A percentile compares a stretch with the other conserved stretches of the same genome.
Evolutionary conservation across 345 rosid genomes (phyloP).

Genomic region (Brassica incana): DNA sequence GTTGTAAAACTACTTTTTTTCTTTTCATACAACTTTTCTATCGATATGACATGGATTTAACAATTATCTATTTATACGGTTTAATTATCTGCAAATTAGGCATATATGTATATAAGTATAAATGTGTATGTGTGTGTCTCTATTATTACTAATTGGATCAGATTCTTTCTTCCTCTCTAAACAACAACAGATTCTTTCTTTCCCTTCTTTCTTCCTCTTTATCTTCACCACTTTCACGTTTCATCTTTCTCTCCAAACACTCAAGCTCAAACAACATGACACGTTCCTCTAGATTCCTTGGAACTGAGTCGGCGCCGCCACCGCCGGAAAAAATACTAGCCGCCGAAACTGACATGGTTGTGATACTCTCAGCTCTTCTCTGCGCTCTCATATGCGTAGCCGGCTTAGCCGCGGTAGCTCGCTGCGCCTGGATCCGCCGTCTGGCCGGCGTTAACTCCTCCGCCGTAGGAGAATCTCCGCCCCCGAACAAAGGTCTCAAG

Average conservation of each 20-base stretch:
- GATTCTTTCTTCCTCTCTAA: constrained; percentile 16
- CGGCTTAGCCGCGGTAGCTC: constrained; percentile 66
- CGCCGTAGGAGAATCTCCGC: constrained; percentile 15
- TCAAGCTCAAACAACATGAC: constrained; percentile 31
- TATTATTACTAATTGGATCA: constrained; percentile 27
- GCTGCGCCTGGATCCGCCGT: constrained; percentile 70
- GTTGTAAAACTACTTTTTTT: constrained; percentile 10
- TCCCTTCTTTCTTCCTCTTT: constrained; percentile 4
- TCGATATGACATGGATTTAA: constrained; percentile 19
- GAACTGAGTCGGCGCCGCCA: constrained; percentile 40
- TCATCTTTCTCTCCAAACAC: background rate
- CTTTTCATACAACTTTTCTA: constrained; percentile 11
- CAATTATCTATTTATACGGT: background rate
- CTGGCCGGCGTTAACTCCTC: constrained; percentile 27
- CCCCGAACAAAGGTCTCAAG: constrained; percentile 68
- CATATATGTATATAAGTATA: constrained; percentile 26
- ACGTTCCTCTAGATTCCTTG: constrained; percentile 44
- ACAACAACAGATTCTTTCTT: constrained; percentile 5
- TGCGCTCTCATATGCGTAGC: constrained; percentile 72
- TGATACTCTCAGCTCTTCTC: constrained; percentile 67
- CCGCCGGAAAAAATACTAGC: constrained; percentile 41
- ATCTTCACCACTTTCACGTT: background rate
- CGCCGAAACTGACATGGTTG: constrained; percentile 66
- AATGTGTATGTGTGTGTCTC: constrained; percentile 26
- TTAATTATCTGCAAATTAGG: constrained; percentile 23